Base-by-base conservation (phyloP, 2,329 filamentous ascomycete species). In the Cladosporium sp. region DNA sequence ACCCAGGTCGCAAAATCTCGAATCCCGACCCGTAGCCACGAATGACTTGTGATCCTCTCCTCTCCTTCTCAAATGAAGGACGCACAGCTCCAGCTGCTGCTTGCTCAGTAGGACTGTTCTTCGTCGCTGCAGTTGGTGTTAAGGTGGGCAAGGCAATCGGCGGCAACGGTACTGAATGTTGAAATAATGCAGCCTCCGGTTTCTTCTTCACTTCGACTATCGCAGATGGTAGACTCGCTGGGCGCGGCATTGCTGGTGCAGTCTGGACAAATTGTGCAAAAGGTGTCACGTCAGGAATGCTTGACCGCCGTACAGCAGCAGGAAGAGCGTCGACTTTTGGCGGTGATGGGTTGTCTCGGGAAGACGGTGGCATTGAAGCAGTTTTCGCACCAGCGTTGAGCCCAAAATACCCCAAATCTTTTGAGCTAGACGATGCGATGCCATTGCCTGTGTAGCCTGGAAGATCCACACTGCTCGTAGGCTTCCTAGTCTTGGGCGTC, bases 21-120 rank as follows among this genome's bases (percentile, higher is more conserved):
- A 78, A 78, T 5, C 76, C 76, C 40, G 73, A 70, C 12, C 74
- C 75, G 49, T 74, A 71, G 6, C 75, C 75, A 33, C 75, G 71
- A 8, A 76, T n/a, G 35, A 75, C 68, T 61, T 70, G 53, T 5
- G 73, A 56, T 16, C 16, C 18, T 28, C 31, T 71, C 12, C 62
- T 57, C 35, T 67, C 67, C 44, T 69, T 69, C 55, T 75, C 73
- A 49, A 74, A 74, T 0, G 72, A 66, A 12, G 44, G 64, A 1
- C 58, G 57, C 12, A 53, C n/a, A 23, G 57, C 57, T 49, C 64
- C 52, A 14, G 57, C 58, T 37, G 18, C 35, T 37, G 26, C n/a
- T 21, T 66, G 49, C 14, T 35, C 49, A n/a, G 35, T 16, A 10
- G 28, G 23, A 10, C 29, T 21, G 31, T 11, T 55, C 31, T 8